Conservation (phyloP, 768 basidiomycete genomes). For the Suillus ampliporus region DNA sequence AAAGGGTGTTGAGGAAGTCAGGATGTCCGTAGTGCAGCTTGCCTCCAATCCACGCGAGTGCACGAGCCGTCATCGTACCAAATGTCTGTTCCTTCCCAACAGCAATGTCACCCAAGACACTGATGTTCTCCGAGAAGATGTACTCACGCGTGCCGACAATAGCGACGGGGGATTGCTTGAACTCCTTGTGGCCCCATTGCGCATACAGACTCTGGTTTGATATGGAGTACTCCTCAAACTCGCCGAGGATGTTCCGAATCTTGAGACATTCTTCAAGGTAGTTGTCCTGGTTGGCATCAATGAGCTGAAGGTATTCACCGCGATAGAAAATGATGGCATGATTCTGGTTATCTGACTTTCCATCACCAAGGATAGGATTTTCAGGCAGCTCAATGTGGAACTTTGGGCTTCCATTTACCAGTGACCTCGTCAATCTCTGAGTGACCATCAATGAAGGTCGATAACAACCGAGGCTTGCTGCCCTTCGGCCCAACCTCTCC, state of each 20-base stretch:
- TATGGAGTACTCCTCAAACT: constrained; percentile 93
- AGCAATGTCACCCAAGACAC: constrained; percentile 97
- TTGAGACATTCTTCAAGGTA: constrained; percentile 99
- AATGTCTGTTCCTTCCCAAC: constrained; percentile 99
- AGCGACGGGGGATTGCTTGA: constrained; percentile 90
- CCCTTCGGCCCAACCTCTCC: constrained; percentile 92
- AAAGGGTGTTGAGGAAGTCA: constrained; percentile 97
- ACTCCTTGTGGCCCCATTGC: constrained; percentile 94
- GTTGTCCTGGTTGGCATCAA: constrained; percentile 99
- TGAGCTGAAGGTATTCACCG: constrained; percentile 97
- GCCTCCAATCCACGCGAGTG: constrained; percentile 95
- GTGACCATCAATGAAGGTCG: constrained; percentile 95
- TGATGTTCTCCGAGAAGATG: constrained; percentile 99
- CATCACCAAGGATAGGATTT: constrained; percentile 98
- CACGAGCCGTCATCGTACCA: constrained; percentile 96
- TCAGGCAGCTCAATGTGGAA: constrained; percentile 97
- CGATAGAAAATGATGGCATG: constrained; percentile 99
- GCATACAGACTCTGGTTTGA: constrained; percentile 96
- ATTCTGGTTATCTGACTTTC: constrained; percentile 99
- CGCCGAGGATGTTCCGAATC: constrained; percentile 96
- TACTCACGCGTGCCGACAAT: constrained; percentile 99
- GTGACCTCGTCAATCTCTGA: constrained; percentile 90
- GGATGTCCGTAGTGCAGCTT: constrained; percentile 99
- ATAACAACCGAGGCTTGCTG: constrained; percentile 88
- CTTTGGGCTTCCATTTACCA: constrained; percentile 92